Conservation (phyloP, 2,329 filamentous ascomycete genomes). For the Ophiostoma triangulosporum region DNA sequence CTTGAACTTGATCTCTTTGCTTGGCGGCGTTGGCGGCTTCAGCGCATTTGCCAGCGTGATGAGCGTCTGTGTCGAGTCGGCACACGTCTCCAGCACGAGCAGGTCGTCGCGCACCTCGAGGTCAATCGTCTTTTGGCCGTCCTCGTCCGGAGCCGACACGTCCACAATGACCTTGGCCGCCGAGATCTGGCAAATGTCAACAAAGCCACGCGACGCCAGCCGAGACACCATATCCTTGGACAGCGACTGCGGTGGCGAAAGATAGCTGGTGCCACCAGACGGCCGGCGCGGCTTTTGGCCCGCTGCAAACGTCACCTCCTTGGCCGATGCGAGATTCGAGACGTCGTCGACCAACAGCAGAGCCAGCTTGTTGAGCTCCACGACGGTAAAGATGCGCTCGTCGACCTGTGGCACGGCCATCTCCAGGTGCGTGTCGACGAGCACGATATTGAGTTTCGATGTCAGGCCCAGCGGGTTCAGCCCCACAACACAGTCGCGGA, state of each 20-base stretch:
- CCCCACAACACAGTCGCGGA: slow-evolving; percentile 71
- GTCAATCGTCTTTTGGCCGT: slow-evolving; percentile 55
- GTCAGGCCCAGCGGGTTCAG: slow-evolving; percentile 64
- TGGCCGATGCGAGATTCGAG: slow-evolving; percentile 24
- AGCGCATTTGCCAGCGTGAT: slow-evolving; percentile 67
- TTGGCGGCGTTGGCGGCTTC: slow-evolving; percentile 70
- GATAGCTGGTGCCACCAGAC: slow-evolving; percentile 13
- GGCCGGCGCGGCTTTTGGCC: slow-evolving; percentile 11
- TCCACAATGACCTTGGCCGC: slow-evolving; percentile 58
- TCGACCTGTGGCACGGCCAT: slow-evolving; percentile 49
- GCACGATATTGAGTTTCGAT: slow-evolving; percentile 65
- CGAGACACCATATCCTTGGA: slow-evolving; percentile 39
- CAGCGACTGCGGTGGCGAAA: slow-evolving; percentile 16
- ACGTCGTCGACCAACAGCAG: slow-evolving; percentile 72
- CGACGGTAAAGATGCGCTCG: slow-evolving; percentile 45
- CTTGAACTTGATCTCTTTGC: slow-evolving; percentile 70
- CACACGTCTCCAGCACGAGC: slow-evolving; percentile 84
- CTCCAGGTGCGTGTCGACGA: slow-evolving; percentile 65
- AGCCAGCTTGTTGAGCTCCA: slow-evolving; percentile 67
- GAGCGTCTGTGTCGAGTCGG: slow-evolving; percentile 90
- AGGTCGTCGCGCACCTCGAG: slow-evolving; percentile 76
- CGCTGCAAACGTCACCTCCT: slow-evolving; percentile 25
- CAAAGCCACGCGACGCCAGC: slow-evolving; percentile 57
- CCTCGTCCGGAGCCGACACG: slow-evolving; percentile 34
- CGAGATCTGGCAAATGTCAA: slow-evolving; percentile 77